These are phyloP conservation scores for Cyclotella sp. DNA, from an alignment of 108 stramenopile species.

Conservation along the genomic window DNA sequence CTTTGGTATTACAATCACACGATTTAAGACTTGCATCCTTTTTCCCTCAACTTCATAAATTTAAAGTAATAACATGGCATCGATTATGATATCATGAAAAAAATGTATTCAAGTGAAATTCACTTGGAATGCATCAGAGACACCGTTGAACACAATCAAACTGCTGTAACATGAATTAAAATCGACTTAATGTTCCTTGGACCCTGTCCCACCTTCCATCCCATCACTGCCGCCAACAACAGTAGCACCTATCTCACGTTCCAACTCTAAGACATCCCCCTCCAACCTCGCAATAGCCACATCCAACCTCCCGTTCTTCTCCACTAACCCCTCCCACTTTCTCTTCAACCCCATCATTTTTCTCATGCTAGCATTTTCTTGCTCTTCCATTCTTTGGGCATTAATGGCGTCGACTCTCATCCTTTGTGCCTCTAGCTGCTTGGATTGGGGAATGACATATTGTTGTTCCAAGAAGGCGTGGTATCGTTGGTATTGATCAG, in stretches of 20 bases:
- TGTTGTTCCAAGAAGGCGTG: conserved; percentile 35
- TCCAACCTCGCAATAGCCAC: conserved; percentile 57
- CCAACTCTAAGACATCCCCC: conserved; percentile 39
- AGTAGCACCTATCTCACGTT: neutral
- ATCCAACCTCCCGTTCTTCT: conserved; percentile 64
- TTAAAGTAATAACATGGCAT: no score
- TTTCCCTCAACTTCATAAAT: no score
- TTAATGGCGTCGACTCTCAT: conserved; percentile 73
- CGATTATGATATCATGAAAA: no score
- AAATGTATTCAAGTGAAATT: no score
- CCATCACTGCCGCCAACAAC: neutral
- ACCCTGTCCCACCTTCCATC: neutral
- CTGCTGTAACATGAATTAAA: no score
- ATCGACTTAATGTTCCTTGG: neutral
- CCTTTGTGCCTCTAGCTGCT: conserved; percentile 49
- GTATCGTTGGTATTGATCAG: conserved; percentile 58
- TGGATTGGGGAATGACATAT: conserved; percentile 21
- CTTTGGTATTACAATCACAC: no score
- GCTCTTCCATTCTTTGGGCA: conserved; percentile 66
- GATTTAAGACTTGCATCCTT: no score
- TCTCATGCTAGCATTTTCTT: conserved; percentile 28
- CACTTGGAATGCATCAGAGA: no score
- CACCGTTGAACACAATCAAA: no score
- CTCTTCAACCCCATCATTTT: conserved; percentile 50
- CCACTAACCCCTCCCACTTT: conserved; percentile 58